Base-by-base conservation (phyloP, 2,329 filamentous ascomycete species). In the Botrytis medusae region DNA sequence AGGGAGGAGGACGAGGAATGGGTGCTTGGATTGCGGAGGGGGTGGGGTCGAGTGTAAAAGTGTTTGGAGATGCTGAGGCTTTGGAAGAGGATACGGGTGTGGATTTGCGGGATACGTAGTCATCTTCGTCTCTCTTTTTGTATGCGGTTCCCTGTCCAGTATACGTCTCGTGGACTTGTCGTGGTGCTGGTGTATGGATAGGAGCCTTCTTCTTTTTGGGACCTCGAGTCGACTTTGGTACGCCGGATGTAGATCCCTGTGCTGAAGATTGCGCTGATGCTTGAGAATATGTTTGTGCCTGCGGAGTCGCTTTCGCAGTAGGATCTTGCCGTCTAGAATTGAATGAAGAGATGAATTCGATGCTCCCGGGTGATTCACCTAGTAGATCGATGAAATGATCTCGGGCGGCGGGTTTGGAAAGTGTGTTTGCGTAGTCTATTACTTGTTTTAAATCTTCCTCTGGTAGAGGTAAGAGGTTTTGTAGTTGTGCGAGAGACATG, bases 331-430 rank as follows among this genome's bases (percentile, higher is more conserved):
- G 83, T 29, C 85, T 89, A 4, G 91, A 88, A 81, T 97, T 98
- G 83, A 92, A 93, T 18, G 87, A 88, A 34, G 90, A 86, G 74
- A 93, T 92, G 79, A 93, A 93, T 77, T 93, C 90, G 69, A 93
- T 82, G 2, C 89, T 87, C 78, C 92, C 90, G 1, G 94, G 89
- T 10, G 93, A 94, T 81, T 97, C 94, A 68, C 95, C 96, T 0
- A 99, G 88, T 71, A 99, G 85, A 80, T 96, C 94, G 81, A 91
- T 92, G 75, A 99, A 91, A 82, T 98, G 94, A 60, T 94, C 91
- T 69, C 90, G 94, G 22, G 93, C 93, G 76, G 92, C 92, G 69
- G 90, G 84, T 80, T 92, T 94, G 32, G 94, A 90, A 14, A 98
- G 87, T 0, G 90, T 92, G 51, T 89, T 85, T 3, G 93, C 90